Conservation (phyloP, 306 rosid species). For the Vigna unguiculata region DNA sequence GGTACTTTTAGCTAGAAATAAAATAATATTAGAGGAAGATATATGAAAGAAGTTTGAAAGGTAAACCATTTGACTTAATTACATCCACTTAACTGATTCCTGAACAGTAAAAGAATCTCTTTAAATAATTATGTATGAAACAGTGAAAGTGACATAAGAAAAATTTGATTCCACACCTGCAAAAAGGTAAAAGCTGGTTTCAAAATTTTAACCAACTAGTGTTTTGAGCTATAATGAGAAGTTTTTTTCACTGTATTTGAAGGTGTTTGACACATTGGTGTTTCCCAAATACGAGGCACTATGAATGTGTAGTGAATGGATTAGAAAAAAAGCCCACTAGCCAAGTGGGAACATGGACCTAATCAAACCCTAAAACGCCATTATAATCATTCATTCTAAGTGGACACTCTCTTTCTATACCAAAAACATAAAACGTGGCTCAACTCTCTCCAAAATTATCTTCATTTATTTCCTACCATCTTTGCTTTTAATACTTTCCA, state of each 20-base stretch:
- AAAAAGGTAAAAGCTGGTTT: too few relatives aligned
- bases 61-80: too few relatives aligned
- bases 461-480: not conserved
- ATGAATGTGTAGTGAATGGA: not conserved
- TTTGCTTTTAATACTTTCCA: not conserved
- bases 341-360: conserved; percentile 26
- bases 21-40: too few relatives aligned
- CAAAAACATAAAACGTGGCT: not conserved
- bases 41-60: too few relatives aligned
- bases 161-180: too few relatives aligned
- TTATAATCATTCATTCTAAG: not conserved
- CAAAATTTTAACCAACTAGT: too few relatives aligned
- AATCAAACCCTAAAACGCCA: not conserved
- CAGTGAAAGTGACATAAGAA: too few relatives aligned
- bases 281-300: not conserved
- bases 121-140: too few relatives aligned
- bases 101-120: too few relatives aligned
- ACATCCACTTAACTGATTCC: too few relatives aligned
- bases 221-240: not conserved
- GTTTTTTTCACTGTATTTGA: not conserved
- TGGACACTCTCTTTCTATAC: conserved; percentile 8
- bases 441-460: not conserved
- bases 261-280: not conserved
- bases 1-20: too few relatives aligned
- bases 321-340: conserved; percentile 22